phyloP scores from a whole-genome alignment of 345 rosid species.

The Brassica carinata region DNA sequence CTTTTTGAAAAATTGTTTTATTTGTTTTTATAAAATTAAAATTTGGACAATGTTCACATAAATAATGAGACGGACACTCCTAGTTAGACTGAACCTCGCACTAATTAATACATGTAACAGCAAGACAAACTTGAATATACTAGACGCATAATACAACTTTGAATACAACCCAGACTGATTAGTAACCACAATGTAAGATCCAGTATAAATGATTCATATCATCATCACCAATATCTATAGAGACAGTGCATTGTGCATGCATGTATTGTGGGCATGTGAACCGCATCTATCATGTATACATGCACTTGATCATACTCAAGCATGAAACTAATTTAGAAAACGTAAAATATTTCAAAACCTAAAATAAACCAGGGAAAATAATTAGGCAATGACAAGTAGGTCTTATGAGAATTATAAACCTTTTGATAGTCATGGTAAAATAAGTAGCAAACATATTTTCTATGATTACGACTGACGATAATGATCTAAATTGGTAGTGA shows the following conservation, averaged over 20 bases:
- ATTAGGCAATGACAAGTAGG: slow-evolving; percentile 14
- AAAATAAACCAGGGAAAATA: not conserved
- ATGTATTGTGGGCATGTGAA: not conserved
- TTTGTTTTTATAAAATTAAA: too few species aligned
- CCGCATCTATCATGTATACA: not conserved
- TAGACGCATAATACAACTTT: not conserved
- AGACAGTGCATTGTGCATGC: not conserved
- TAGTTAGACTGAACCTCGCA: not conserved
- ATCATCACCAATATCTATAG: not conserved
- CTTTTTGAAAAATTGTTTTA: too few species aligned
- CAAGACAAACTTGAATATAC: not conserved
- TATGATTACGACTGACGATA: slow-evolving; percentile 15
- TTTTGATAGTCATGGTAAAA: not conserved
- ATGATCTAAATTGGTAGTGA: slow-evolving; percentile 41
- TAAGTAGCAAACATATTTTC: not conserved
- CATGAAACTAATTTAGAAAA: not conserved
- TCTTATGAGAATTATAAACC: not conserved
- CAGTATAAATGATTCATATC: not conserved
- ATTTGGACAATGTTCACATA: too few species aligned
- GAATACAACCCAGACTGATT: not conserved
- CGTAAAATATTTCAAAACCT: not conserved
- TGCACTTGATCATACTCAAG: not conserved
- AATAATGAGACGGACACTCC: not conserved
- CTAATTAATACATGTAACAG: not conserved
- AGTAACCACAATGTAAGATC: not conserved